Base-by-base conservation (phyloP, 306 rosid genomes). In the Cicer chorassanicum region DNA sequence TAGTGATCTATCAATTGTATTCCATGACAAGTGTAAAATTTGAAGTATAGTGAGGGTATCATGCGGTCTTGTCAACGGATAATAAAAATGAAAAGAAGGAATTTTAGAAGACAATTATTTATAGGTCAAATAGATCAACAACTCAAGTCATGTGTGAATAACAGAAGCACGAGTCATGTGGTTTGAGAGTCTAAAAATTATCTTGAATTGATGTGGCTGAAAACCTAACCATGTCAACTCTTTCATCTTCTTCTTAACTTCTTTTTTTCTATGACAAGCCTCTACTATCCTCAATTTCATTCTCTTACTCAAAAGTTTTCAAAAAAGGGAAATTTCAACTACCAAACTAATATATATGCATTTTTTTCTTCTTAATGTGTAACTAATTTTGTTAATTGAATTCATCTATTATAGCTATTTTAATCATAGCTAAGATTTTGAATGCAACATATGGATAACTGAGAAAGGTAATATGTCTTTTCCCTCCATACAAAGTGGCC, bases 401-500 rank as follows among this genome's bases (percentile, higher is more conserved):
- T 78, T 19, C 86, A 88, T 91, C 84, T 63, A 83, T 88, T 78
- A 80, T 87, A 4, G 68, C 56, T 15, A 57, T 24, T 24, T 56
- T 84, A 79, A 73, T 75, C 65, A 80, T 85, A 43, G 62, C 76
- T 7, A 87, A 82, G 79, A 78, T 66, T 82, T 83, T 87, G 82
- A 87, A 60, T 48, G 64, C 59, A 75, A 64, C 60, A 70, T 82
- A 60, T 38, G 83, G 75, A 84, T 86, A 9, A 55, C 71, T 68
- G 78, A 88, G 75, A 81, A 89, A 80, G 71, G 93, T 87, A 80
- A 78, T 84, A 75, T 53, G 74, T 53, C 46, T 74, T 49, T 48
- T 68, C 64, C 57, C 51, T 8, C 16, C 57, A 12, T 8, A 36
- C 9, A 66, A 49, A 54, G 15, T 64, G 51, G 70, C 16, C 39